A percentile compares a stretch with the other conserved stretches of the same genome.
These are phyloP conservation scores for Venturia oleaginea DNA, from an alignment of 2,329 filamentous ascomycete species.

Conservation along the genomic window DNA sequence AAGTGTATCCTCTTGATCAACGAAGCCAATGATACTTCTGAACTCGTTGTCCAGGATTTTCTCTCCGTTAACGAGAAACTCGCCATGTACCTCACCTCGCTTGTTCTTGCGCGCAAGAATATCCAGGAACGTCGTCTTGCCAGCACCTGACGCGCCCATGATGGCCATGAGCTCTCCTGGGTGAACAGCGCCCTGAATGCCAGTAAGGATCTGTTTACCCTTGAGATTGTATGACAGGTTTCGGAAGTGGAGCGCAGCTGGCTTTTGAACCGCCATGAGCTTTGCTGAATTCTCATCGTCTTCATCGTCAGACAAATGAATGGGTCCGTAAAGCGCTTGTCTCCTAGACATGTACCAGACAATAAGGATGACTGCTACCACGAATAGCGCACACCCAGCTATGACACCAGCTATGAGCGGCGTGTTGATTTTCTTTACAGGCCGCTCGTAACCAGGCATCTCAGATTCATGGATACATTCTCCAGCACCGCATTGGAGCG, in stretches of 20 bases:
- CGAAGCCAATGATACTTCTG: constrained; percentile 87
- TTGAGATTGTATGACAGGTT: constrained; percentile 81
- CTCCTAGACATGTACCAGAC: constrained; percentile 85
- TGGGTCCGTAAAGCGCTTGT: constrained; percentile 54
- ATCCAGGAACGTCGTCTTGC: constrained; percentile 94
- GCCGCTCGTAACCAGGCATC: constrained; percentile 79
- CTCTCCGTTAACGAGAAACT: constrained; percentile 91
- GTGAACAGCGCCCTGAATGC: constrained; percentile 76
- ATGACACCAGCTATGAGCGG: constrained; percentile 92
- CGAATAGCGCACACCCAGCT: constrained; percentile 72
- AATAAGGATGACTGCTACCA: constrained; percentile 74
- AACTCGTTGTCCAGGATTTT: constrained; percentile 78
- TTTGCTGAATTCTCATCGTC: constrained; percentile 77
- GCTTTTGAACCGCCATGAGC: constrained; percentile 85
- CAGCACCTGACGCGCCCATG: constrained; percentile 95
- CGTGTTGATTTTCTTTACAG: constrained; percentile 92
- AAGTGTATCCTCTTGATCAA: constrained; percentile 97
- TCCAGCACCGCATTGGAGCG: constrained; percentile 70
- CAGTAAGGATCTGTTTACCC: constrained; percentile 73
- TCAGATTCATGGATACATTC: constrained; percentile 92
- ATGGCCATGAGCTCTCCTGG: constrained; percentile 95
- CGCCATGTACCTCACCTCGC: constrained; percentile 64
- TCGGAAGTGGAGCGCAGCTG: constrained; percentile 78
- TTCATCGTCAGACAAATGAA: constrained; percentile 74
- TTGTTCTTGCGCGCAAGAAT: constrained; percentile 97